Evolutionary conservation across 257 asterid genomes (phyloP), one percentile per base, ranked within the genome.

Genomic region (Forsythia viridissima): DNA sequence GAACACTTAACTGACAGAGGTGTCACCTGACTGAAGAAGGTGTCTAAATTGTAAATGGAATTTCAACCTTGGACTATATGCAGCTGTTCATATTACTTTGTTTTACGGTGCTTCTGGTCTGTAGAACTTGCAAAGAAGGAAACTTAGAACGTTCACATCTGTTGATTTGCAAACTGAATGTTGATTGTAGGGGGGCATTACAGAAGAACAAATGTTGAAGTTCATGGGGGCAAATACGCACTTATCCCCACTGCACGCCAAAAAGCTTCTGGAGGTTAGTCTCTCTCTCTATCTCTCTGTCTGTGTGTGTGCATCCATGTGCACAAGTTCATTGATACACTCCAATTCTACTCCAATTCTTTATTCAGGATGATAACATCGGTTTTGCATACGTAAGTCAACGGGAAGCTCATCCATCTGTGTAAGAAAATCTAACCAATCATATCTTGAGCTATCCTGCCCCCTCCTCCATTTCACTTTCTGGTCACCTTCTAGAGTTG

Each of bases 151-250:
- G 37, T 3, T 65, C 9, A 55, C 51, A 76, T 73, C 73, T 65
- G 16, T 77, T 38, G 13, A 36, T 68, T 72, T 71, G 73, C 18
- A 37, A 79, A 76, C 43, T 73, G 71, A 30, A 67, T 63, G 61
- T 75, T 38, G 36, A 41, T 81, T 83, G 77, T 90, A 95, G 99
- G 99, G 97, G 71, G 98, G 99, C 69, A 88, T 95, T 71, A 95
- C 99, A 8, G 99, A 95, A 85, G 99, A 95, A 86, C 99, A 95
- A 91, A 93, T 95, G 99, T 88, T 95, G 87, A 89, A 81, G 81
- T 93, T 85, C 85, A 91, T 95, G 96, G 99, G 99, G 57, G 99
- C 97, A 80, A 90, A 93, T 85, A 91, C 96, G 6, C 85, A 84
- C 69, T 78, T 93, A 82, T 87, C 90, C 72, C 92, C 97, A 55